Base-by-base conservation (phyloP, 768 basidiomycete genomes). In the Podaxis pistillaris region DNA sequence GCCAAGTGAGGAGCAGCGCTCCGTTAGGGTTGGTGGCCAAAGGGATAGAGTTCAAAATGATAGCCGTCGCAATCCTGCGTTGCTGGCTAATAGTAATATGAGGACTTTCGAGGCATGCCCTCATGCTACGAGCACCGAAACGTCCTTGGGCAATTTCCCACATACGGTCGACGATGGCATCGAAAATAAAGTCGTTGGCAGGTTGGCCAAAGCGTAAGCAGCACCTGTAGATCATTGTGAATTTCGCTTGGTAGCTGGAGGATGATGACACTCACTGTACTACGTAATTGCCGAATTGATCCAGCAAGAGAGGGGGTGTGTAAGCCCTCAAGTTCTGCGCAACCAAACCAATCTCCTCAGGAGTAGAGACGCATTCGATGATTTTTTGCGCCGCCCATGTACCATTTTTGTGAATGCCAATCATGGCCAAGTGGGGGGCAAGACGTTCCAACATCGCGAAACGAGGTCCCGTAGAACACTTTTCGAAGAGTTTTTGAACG, bases 371-470 rank as follows among this genome's bases (percentile, higher is more conserved):
- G 65, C 94, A 96, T 76, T 98, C 95, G 63, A 98, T 98, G 71
- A 97, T 94, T 83, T 98, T 98, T 76, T 99, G 97, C 2, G 96
- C 96, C 2, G 96, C 96, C 97, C 97, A 98, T 0, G 97, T 99
- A 30, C 97, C 97, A 67, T 99, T 98, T 81, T 98, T 98, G 81
- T 99, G 97, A 60, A 96, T 95, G 28, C 97, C 97, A 66, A 98
- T 97, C 86, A 93, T 93, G 24, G 96, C 96, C 44, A 99, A 80
- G 72, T 96, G 91, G 53, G 97, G 97, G 3, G 87, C 85, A 64
- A 98, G 90, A 54, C 96, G 88, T 69, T 98, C 96, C 59, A 99
- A 80, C 92, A 99, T 96, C 15, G 89, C 88, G 65, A 93, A 84
- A 67, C 95, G 83, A 33, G 94, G 88, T 2, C 70, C 76, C 41